Percentiles rank a stretch among this genome's conserved stretches.
These are phyloP conservation scores for Amaranthus cruentus DNA, from an alignment of 148 eudicot genomes.

Conservation along the genomic window DNA sequence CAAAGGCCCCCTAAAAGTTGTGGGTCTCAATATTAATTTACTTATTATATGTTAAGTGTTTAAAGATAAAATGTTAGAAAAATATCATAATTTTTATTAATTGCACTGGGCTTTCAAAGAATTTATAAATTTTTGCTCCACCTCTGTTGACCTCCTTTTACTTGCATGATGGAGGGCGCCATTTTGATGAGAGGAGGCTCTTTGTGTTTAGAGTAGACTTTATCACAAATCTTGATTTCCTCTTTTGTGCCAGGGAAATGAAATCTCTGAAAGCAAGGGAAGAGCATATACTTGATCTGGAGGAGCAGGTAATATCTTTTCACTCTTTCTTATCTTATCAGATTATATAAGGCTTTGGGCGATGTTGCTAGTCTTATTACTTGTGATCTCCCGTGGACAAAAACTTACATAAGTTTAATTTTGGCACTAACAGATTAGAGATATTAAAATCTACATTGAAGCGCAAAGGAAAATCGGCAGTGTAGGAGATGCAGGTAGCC, in stretches of 20 bases:
- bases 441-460: constrained; percentile 63
- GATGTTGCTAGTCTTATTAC: neutral
- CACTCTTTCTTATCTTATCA: neutral
- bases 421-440: constrained; percentile 59
- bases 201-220: neutral
- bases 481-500: constrained; percentile 49
- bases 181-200: neutral
- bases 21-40: too few species aligned
- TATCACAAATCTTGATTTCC: neutral
- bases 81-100: neutral
- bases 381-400: neutral
- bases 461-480: constrained; percentile 60
- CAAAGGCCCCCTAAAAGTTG: too few species aligned
- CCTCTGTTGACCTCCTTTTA: too few species aligned
- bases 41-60: neutral
- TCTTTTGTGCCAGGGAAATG: constrained; percentile 38
- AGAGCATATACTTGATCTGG: constrained; percentile 54
- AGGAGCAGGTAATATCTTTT: constrained; percentile 64
- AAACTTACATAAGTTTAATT: neutral
- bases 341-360: too few species aligned
- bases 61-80: neutral
- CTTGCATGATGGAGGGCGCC: neutral
- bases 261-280: constrained; percentile 42
- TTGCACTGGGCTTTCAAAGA: too few species aligned
- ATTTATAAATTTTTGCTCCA: too few species aligned